phyloP scores from a whole-genome alignment of 257 asterid genomes.

The Lithospermum erythrorhizon region DNA sequence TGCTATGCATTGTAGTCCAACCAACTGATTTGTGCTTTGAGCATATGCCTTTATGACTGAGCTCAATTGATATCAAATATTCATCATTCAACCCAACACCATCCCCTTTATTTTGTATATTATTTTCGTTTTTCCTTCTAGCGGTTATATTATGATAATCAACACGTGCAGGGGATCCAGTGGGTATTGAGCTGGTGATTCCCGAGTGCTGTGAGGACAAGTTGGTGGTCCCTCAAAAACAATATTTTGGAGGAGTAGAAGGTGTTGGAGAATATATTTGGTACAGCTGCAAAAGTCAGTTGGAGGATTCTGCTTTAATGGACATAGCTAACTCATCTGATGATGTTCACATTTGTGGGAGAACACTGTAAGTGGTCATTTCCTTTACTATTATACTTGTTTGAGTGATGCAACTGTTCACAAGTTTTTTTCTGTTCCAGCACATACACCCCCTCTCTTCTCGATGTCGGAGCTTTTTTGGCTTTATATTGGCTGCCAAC shows the following conservation, averaged over 20 bases:
- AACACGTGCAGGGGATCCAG: conserved; percentile 54
- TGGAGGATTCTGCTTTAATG: conserved; percentile 43
- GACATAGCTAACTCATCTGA: conserved; percentile 39
- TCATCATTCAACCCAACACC: background rate
- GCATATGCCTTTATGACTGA: background rate
- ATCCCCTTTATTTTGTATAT: background rate
- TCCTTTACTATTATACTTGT: conserved; percentile 1
- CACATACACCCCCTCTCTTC: conserved; percentile 55
- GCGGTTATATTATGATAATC: background rate
- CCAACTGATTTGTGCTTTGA: background rate
- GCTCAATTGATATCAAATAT: background rate
- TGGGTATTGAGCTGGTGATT: conserved; percentile 59
- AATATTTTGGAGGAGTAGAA: conserved; percentile 83
- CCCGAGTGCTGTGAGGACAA: conserved; percentile 80
- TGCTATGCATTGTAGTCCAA: background rate
- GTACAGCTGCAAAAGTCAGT: conserved; percentile 66
- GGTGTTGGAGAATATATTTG: conserved; percentile 77
- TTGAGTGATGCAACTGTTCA: conserved; percentile 2
- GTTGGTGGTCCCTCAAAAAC: conserved; percentile 57
- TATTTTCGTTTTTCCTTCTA: background rate
- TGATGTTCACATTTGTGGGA: conserved; percentile 39
- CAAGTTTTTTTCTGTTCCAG: conserved; percentile 35
- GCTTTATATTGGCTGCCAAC: conserved; percentile 78
- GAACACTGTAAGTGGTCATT: conserved; percentile 43
- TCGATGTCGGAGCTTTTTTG: conserved; percentile 79